Conservation (phyloP, 2,329 filamentous ascomycete genomes). For the Didymella lethalis region DNA sequence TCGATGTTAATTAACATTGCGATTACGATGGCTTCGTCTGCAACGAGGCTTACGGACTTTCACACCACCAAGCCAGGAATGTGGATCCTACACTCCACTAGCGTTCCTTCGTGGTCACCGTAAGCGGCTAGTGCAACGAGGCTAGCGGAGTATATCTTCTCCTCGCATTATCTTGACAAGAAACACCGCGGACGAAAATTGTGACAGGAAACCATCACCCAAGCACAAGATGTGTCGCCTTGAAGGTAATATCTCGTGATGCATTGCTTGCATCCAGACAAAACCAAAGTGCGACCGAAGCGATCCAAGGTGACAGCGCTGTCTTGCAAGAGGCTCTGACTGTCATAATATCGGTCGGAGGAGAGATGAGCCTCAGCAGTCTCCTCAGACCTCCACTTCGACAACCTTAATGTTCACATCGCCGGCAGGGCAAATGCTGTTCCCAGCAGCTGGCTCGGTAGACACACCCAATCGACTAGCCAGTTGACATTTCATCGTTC, state of each 20-base stretch:
- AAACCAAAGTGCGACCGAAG: conserved; percentile 28
- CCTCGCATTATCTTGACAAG: background rate
- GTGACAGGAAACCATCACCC: background rate
- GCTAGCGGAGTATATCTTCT: conserved; percentile 10
- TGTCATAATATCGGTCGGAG: conserved; percentile 22
- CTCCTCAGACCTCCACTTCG: background rate
- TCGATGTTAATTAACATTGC: background rate
- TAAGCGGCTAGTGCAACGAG: conserved; percentile 2
- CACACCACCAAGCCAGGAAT: background rate
- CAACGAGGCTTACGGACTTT: background rate
- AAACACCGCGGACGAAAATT: background rate
- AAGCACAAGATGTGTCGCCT: conserved; percentile 1
- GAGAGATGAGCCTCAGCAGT: background rate
- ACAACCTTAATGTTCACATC: background rate
- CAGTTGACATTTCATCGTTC: background rate
- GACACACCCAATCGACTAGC: conserved; percentile 14
- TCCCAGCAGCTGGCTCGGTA: background rate
- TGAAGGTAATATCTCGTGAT: conserved; percentile 20
- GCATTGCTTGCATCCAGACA: conserved; percentile 24
- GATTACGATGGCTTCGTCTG: background rate
- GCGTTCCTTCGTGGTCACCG: background rate
- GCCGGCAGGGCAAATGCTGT: background rate
- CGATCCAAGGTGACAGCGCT: conserved; percentile 25
- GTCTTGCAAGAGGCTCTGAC: conserved; percentile 18
- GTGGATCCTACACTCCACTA: background rate